phyloP scores from a whole-genome alignment of 345 rosid species.

The Nephelium lappaceum region DNA sequence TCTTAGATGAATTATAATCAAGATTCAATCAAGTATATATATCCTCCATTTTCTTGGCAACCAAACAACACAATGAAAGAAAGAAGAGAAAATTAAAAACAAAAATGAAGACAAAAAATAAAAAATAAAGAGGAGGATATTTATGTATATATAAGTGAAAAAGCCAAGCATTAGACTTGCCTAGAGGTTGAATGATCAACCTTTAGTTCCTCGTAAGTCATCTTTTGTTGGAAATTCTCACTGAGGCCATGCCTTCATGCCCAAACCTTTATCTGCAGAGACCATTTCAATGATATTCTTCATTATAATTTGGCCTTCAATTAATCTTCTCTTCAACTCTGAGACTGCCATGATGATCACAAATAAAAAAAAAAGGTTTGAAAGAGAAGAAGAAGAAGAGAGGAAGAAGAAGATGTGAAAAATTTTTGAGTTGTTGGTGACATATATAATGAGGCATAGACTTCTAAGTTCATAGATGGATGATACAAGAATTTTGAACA shows the following conservation, averaged over 20 bases:
- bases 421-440: background rate
- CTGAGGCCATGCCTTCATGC: constrained; percentile 28
- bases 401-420: background rate
- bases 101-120: background rate
- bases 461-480: constrained; percentile 33
- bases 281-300: background rate
- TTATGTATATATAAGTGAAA: constrained; percentile 1
- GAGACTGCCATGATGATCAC: constrained; percentile 13
- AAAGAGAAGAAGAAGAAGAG: background rate
- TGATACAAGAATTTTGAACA: constrained; percentile 14
- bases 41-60: constrained; percentile 38
- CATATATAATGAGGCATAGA: constrained; percentile 10
- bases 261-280: background rate
- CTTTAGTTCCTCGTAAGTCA: constrained; percentile 20
- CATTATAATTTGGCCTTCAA: background rate
- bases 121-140: background rate
- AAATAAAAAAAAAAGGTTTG: background rate
- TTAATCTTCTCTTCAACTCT: constrained; percentile 22
- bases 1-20: background rate
- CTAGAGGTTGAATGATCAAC: constrained; percentile 37
- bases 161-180: constrained; percentile 79
- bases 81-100: background rate
- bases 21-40: background rate
- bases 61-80: constrained; percentile 28
- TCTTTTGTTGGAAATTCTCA: background rate